These are phyloP conservation scores for Fusarium mundagurra DNA, from an alignment of 2,329 filamentous ascomycete species.

Conservation along the genomic window DNA sequence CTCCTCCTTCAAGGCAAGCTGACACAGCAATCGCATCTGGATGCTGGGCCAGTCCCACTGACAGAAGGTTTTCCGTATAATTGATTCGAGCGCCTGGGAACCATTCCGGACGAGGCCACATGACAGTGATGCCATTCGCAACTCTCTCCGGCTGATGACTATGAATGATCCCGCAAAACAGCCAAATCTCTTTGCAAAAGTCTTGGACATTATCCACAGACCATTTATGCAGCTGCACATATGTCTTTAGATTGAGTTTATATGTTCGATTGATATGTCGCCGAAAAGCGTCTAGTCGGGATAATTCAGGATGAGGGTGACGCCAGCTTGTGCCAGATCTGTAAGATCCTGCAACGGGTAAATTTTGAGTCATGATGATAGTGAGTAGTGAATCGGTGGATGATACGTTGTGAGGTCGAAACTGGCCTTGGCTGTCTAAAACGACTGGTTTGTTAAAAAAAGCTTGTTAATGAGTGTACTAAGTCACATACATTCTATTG, in stretches of 20 bases:
- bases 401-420: too few species aligned
- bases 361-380: neutral
- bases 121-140: neutral
- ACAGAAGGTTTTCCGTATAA: neutral
- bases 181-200: neutral
- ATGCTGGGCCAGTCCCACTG: neutral
- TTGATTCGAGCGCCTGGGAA: neutral
- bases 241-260: neutral
- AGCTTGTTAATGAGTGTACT: too few species aligned
- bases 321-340: neutral
- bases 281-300: neutral
- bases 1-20: neutral
- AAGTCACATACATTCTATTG: too few species aligned
- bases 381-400: too few species aligned
- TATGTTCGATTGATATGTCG: neutral
- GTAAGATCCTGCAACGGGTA: neutral
- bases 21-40: neutral
- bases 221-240: neutral
- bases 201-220: neutral
- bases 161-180: neutral
- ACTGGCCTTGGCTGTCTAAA: too few species aligned
- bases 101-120: neutral
- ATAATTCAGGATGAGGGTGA: neutral
- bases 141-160: neutral
- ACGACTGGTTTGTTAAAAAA: too few species aligned